Conservation (phyloP, 139 green algal genomes). For the Chlorella sp. region DNA sequence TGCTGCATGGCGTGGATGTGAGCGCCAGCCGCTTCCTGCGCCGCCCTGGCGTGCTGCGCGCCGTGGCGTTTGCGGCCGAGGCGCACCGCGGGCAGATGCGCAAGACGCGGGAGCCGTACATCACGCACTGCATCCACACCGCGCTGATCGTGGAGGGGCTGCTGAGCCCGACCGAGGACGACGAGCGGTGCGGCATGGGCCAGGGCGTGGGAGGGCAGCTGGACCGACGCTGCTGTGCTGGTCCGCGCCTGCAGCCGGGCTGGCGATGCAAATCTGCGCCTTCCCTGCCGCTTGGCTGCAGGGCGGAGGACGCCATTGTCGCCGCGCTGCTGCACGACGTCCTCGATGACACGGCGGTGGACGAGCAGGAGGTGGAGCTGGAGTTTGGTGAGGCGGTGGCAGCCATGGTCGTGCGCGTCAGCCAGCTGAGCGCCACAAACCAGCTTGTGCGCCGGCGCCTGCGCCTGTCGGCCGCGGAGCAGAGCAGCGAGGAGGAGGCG, state of each 20-base stretch:
- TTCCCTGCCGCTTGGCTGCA: conserved; percentile 26
- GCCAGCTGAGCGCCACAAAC: conserved; percentile 84
- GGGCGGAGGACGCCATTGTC: conserved; percentile 75
- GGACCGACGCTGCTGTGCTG: background rate
- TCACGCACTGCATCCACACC: conserved; percentile 92
- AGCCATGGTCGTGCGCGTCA: conserved; percentile 79
- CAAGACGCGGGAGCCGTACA: conserved; percentile 90
- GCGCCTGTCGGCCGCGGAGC: conserved; percentile 50
- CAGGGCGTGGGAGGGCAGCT: background rate
- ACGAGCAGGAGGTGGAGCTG: conserved; percentile 51
- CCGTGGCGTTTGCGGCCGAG: conserved; percentile 80
- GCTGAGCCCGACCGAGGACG: conserved; percentile 35
- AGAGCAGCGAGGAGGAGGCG: conserved; percentile 39
- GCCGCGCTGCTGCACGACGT: conserved; percentile 93
- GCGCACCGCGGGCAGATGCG: conserved; percentile 82
- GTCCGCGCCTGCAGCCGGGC: background rate
- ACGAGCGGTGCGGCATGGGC: conserved; percentile 3
- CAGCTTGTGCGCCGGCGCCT: conserved; percentile 81
- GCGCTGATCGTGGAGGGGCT: conserved; percentile 86
- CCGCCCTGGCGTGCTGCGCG: conserved; percentile 53
- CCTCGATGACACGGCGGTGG: conserved; percentile 86
- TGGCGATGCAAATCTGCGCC: background rate
- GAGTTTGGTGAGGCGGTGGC: conserved; percentile 64
- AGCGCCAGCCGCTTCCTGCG: conserved; percentile 60
- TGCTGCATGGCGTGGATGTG: conserved; percentile 70